Conservation (phyloP, 306 rosid species). For the Corylus americana region DNA sequence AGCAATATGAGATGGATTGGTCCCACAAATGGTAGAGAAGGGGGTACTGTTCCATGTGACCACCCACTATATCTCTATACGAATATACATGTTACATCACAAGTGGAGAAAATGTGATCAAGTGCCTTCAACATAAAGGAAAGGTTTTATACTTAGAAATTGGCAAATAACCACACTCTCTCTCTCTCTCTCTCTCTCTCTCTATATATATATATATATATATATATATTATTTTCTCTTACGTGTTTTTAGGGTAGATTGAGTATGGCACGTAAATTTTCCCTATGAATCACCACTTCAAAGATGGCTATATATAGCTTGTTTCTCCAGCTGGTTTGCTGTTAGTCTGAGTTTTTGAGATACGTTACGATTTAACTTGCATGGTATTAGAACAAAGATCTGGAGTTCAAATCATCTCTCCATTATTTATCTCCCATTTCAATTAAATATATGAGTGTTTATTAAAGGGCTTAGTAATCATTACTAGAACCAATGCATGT, state of each 20-base stretch:
- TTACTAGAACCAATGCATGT: background rate
- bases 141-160: background rate
- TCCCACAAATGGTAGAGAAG: conserved; percentile 26
- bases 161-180: background rate
- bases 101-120: conserved; percentile 4
- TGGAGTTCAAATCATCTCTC: too few relatives aligned
- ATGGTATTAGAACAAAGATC: too few relatives aligned
- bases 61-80: conserved; percentile 30
- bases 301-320: too few relatives aligned
- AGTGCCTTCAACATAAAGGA: background rate
- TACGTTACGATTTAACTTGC: too few relatives aligned
- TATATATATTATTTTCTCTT: background rate
- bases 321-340: too few relatives aligned
- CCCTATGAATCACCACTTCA: too few relatives aligned
- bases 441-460: too few relatives aligned
- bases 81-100: background rate
- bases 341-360: too few relatives aligned
- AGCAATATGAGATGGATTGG: conserved; percentile 54
- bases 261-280: background rate
- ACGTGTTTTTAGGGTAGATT: background rate
- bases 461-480: background rate
- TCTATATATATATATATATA: background rate
- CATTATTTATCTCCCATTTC: background rate
- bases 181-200: too few relatives aligned
- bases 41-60: conserved; percentile 36